Evolutionary conservation across 176 grass and related monocot genomes (phyloP).

Genomic region (Chrysopogon serrulatus): DNA sequence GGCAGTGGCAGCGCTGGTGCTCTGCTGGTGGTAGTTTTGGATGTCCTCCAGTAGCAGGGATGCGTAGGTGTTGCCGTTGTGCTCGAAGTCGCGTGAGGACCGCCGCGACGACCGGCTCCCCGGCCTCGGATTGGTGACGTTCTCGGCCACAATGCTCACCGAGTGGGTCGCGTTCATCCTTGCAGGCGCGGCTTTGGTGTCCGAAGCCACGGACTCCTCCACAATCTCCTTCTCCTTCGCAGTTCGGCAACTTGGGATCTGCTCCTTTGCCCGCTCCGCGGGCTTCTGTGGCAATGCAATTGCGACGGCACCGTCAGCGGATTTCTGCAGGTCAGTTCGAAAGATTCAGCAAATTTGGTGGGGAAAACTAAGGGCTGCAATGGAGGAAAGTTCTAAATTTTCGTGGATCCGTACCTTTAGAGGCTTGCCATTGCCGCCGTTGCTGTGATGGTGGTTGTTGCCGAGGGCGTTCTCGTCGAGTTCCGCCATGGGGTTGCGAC

Average conservation of each 20-base stretch:
- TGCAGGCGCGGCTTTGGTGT: constrained; percentile 11
- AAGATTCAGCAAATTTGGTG: background rate
- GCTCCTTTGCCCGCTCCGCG: constrained; percentile 2
- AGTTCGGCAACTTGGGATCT: background rate
- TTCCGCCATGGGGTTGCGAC: constrained; percentile 81
- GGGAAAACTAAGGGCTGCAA: background rate
- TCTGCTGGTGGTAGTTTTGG: constrained; percentile 83
- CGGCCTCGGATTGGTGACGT: constrained; percentile 26
- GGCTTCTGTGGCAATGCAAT: constrained; percentile 14
- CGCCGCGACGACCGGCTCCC: constrained; percentile 54
- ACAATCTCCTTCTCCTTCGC: constrained; percentile 12
- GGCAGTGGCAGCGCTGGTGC: constrained; percentile 1
- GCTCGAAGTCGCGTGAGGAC: constrained; percentile 77
- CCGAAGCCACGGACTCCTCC: constrained; percentile 13
- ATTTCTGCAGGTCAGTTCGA: constrained; percentile 12
- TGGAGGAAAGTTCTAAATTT: background rate
- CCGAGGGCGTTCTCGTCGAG: constrained; percentile 57
- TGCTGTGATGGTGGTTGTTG: background rate
- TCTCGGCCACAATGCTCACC: constrained; percentile 48
- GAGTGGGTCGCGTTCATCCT: constrained; percentile 48
- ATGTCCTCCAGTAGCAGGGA: constrained; percentile 89
- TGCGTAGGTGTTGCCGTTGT: constrained; percentile 60
- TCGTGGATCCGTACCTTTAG: constrained; percentile 45
- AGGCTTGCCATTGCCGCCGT: constrained; percentile 24
- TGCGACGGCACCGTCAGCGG: constrained; percentile 4